Conservation (phyloP, 1,139 yeast genomes). For the Geotrichum restrictum region DNA sequence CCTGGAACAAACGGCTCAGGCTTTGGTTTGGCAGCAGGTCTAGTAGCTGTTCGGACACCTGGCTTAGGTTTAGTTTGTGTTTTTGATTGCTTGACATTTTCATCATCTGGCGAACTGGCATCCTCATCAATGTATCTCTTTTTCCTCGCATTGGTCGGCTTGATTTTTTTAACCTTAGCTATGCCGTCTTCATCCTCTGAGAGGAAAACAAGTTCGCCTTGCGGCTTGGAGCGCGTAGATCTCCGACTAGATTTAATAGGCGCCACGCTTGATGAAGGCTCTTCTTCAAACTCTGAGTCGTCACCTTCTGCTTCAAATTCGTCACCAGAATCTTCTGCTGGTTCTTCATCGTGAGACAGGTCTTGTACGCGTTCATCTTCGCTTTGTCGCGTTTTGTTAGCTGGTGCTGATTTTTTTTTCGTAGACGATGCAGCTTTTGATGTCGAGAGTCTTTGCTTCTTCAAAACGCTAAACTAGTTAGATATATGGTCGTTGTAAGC, state of each 20-base stretch:
- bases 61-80: too few relatives aligned
- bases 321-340: slow-evolving; percentile 47
- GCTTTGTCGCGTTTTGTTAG: slow-evolving; percentile 19
- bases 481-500: neutral
- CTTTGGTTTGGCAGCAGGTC: neutral
- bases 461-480: neutral
- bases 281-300: slow-evolving; percentile 42
- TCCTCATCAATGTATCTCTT: slow-evolving; percentile 15
- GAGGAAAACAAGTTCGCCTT: slow-evolving; percentile 4
- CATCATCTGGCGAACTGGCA: slow-evolving; percentile 11
- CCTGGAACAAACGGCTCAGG: slow-evolving; percentile 8
- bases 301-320: slow-evolving; percentile 35
- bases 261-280: slow-evolving; percentile 1
- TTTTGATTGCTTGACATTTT: slow-evolving; percentile 9
- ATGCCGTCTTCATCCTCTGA: slow-evolving; percentile 6
- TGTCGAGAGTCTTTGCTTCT: slow-evolving; percentile 1
- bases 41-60: neutral
- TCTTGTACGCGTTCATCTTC: too few relatives aligned
- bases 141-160: slow-evolving; percentile 8
- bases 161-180: neutral
- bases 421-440: neutral
- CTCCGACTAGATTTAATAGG: slow-evolving; percentile 1
- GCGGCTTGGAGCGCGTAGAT: slow-evolving; percentile 19
- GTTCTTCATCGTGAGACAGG: slow-evolving; percentile 1
- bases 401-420: neutral